Base-by-base conservation (phyloP, 2,329 filamentous ascomycete species). In the Colletotrichum australisinense region DNA sequence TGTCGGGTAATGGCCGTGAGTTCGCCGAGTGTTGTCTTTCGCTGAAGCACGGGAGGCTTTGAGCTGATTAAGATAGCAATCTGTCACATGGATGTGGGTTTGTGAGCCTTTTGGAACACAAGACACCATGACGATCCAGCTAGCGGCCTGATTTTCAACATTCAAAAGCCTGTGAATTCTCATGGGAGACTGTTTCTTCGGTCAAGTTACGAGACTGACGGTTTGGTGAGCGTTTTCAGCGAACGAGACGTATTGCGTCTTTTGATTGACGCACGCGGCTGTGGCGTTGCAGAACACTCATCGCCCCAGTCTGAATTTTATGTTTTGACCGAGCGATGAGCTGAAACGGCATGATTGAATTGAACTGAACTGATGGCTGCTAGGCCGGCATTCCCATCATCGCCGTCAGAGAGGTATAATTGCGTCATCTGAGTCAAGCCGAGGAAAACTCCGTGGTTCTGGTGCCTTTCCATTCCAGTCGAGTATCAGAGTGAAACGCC, bases 401-500 rank as follows among this genome's bases (percentile, higher is more conserved):
- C 42, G 35, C 49, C 70, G 60, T 65, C 56, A 28, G 28, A 35
- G 14, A n/a, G 32, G 7, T 9, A 14, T 55, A 28, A 42, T 62
- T 57, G 53, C 46, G 56, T 73, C 70, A 65, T 32, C 35, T 22
- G 35, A 46, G 12, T 49, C 24, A n/a, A 56, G 46, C 11, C 22
- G 14, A 69, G 52, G 52, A 60, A 59, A 30, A 55, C 30, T 28
- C 46, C 46, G 46, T 46, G 38, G 30, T 65, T 62, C 55, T 24
- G 71, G 38, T 24, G n/a, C n/a, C 35, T 28, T 53, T 57, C 56
- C 67, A 66, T 71, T 70, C 71, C 71, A 66, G 32, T 30, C 46
- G 56, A 32, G 67, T 70, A 28, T 62, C 60, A 62, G 28, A 38
- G 53, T 71, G 67, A 73, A 70, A 73, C 71, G 67, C 60, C 32